Evolutionary conservation across 2,329 filamentous ascomycete genomes (phyloP), one percentile per base, ranked within the genome.

Genomic region (Fusarium oligoseptatum): DNA sequence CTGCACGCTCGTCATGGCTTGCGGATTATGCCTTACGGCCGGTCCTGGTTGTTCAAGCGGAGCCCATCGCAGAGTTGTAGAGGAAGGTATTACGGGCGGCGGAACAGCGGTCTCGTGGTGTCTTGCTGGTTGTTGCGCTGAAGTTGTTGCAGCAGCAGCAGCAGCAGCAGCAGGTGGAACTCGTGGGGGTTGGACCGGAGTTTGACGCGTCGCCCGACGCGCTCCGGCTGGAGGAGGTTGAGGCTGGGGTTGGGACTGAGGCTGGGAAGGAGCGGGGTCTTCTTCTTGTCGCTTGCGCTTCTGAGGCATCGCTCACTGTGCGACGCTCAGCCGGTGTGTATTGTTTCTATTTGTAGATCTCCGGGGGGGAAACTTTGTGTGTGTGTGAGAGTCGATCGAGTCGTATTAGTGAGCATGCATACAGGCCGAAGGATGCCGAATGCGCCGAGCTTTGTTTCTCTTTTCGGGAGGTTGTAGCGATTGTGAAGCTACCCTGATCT

Each of bases 161-260:
- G 61, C 11, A 8, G 61, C 20, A 14, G 41, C 20, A 8, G 41
- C 36, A 41, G 61, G 68, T 68, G 75, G 72, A 50, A 50, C 24
- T 50, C 45, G 45, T 57, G 80, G 80, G 55, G 80, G 80, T 65
- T 76, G 73, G 57, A 82, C 79, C 27, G 80, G 79, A 72, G 82
- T 84, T 69, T 84, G 83, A 81, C 83, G 83, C 83, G 83, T 83
- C 70, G 81, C 79, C 70, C 83, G 81, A 77, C 83, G 83, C 81
- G 82, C 80, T 41, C 71, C 61, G 56, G 75, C 67, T 65, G 78
- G 65, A 65, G 75, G 70, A 34, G 73, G 24, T 55, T 71, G 72
- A 57, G 64, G 60, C 65, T 45, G 63, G 39, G 66, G 57, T 60
- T 67, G 41, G 14, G 66, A 29, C 45, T 27, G 41, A 62, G 63